Percentiles rank a stretch among this genome's conserved stretches.
Conservation (phyloP, 2,329 filamentous ascomycete species). For the Claviceps citrina region DNA sequence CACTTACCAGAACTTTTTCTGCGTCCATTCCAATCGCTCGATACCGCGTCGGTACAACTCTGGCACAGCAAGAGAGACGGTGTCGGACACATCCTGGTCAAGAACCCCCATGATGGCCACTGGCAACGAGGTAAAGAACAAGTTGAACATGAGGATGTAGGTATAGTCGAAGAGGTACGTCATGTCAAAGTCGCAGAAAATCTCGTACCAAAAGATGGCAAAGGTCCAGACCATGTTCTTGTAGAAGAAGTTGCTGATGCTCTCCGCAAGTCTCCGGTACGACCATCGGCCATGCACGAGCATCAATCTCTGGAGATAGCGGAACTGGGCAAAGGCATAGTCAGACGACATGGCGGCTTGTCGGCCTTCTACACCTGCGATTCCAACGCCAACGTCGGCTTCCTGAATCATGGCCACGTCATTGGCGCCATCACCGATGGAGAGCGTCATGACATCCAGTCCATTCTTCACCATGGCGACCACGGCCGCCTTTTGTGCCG, state of each 20-base stretch:
- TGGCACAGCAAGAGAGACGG: constrained; percentile 82
- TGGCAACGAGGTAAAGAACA: constrained; percentile 89
- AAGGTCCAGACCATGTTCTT: constrained; percentile 99
- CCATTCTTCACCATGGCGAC: constrained; percentile 91
- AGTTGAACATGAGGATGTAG: constrained; percentile 91
- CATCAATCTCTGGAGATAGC: constrained; percentile 69
- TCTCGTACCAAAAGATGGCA: constrained; percentile 91
- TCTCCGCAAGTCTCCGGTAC: constrained; percentile 85
- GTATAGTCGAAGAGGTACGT: constrained; percentile 96
- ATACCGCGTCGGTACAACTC: constrained; percentile 93
- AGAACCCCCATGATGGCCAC: constrained; percentile 93
- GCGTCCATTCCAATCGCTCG: constrained; percentile 91
- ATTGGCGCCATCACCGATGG: constrained; percentile 86
- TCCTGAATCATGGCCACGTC: constrained; percentile 98
- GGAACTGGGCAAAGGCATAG: constrained; percentile 88
- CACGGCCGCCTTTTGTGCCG: constrained; percentile 92
- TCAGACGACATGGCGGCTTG: constrained; percentile 94
- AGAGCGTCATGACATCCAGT: constrained; percentile 88
- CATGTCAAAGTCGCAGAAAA: constrained; percentile 90
- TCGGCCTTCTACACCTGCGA: constrained; percentile 80
- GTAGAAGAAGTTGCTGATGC: constrained; percentile 98
- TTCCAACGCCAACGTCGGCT: constrained; percentile 90
- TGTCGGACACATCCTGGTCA: constrained; percentile 91
- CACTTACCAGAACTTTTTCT: constrained; percentile 86
- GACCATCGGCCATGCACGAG: constrained; percentile 90